Evolutionary conservation across 768 basidiomycete genomes (phyloP), one percentile per base, ranked within the genome.

Genomic region (Lentinula raphanica): DNA sequence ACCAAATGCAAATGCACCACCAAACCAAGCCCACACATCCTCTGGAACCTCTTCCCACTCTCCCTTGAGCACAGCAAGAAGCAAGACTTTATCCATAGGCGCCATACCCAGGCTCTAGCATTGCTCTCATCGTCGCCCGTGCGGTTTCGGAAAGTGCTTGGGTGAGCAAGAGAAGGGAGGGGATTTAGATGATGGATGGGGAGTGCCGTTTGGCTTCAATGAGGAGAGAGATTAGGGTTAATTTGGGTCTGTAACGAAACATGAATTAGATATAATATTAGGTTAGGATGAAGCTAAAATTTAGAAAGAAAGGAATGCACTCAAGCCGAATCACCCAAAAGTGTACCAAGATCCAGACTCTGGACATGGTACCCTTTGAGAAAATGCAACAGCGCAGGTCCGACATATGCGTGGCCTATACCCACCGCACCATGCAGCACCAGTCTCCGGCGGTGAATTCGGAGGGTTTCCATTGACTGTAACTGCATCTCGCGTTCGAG

Each of bases 171-270:
- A 84, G 66, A 5, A 99, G 81, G 1, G 92, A 90, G 0, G 96
- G 96, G 29, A 99, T 92, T 70, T 95, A 98, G 49, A 99, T 83
- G 36, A 98, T 88, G 0, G 94, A 94, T 0, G 97, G 97, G 64
- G 96, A 94, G 68, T 97, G 92, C 27, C 96, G 86, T 68, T 98
- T 98, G 0, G 96, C 97, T 70, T 99, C 97, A 21, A 95, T 81
- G 66, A 99, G 98, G 17, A 97, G 78, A 64, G 98, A 95, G 3
- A 98, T 93, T 55, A 98, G 86, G 2, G 92, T 88, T 1, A 96
- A 92, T 72, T 99, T 97, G 4, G 85, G 92, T 92, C 94, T 96
- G 56, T n/a, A n/a, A n/a, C n/a, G n/a, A n/a, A n/a, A n/a, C n/a
- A n/a, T n/a, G n/a, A n/a, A n/a, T n/a, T n/a, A n/a, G n/a, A n/a